Conservation (phyloP, 208 protist genomes). For the Trypanosoma vivax region DNA sequence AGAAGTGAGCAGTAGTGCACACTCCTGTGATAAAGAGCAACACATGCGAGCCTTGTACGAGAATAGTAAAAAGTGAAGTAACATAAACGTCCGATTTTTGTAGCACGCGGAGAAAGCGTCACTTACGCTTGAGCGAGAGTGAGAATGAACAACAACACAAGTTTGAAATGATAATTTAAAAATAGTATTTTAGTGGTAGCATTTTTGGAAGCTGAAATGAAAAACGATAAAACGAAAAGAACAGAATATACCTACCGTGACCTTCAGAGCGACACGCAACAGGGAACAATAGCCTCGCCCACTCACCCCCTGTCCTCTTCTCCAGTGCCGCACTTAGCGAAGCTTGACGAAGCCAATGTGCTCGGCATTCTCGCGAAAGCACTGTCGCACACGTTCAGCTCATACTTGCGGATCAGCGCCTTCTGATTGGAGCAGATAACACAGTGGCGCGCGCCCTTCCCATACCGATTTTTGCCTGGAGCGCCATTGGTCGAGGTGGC, state of each 20-base stretch:
- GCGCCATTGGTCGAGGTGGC: constrained; percentile 90
- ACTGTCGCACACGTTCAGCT: constrained; percentile 92
- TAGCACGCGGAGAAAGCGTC: too few relatives aligned
- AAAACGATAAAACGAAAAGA: too few relatives aligned
- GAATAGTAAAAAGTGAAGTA: too few relatives aligned
- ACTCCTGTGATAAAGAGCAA: too few relatives aligned
- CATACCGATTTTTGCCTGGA: constrained; percentile 91
- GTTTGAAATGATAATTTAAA: too few relatives aligned
- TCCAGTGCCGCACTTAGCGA: constrained; percentile 35
- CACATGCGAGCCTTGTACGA: too few relatives aligned
- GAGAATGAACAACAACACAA: too few relatives aligned
- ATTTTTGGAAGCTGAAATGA: too few relatives aligned
- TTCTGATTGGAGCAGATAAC: constrained; percentile 91
- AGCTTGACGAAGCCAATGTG: constrained; percentile 90
- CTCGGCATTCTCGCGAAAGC: constrained; percentile 91
- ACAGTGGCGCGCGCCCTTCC: constrained; percentile 86
- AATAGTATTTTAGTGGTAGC: too few relatives aligned
- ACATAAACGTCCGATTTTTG: too few relatives aligned
- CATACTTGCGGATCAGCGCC: constrained; percentile 93
- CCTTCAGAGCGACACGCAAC: neutral
- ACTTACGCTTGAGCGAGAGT: too few relatives aligned
- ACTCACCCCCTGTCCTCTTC: neutral
- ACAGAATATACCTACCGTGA: neutral
- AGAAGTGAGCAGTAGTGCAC: too few relatives aligned
- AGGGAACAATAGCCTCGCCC: neutral